Percentiles rank a stretch among this genome's conserved stretches.
Evolutionary conservation across 169 alveolate genomes (phyloP).

Genomic region (Plasmodium falciparum): DNA sequence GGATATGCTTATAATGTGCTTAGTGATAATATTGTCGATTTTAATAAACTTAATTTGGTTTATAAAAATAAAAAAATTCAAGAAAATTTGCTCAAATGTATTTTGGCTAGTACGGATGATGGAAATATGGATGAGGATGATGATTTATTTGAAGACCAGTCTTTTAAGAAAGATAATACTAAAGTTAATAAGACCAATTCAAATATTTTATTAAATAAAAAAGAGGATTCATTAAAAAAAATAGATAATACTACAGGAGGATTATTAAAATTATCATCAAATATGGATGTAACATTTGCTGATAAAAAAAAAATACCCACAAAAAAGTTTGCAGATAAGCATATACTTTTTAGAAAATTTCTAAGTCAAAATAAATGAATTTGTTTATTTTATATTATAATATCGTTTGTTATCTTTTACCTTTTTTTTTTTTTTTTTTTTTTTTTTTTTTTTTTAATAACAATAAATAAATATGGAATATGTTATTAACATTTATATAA

Average conservation of each 20-base stretch:
- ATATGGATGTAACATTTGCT: slow-evolving; percentile 68
- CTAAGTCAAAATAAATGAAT: slow-evolving; percentile 43
- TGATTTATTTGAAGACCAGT: slow-evolving; percentile 72
- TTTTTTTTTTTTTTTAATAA: too few species aligned
- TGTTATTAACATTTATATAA: too few species aligned
- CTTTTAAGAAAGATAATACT: slow-evolving; percentile 34
- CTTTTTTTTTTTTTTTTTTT: too few species aligned
- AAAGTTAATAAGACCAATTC: slow-evolving; percentile 24
- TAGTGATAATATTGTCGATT: slow-evolving; percentile 83
- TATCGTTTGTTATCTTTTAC: too few species aligned
- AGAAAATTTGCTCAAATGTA: slow-evolving; percentile 83
- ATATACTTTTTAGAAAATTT: slow-evolving; percentile 70
- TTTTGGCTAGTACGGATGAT: slow-evolving; percentile 81
- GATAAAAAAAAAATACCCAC: slow-evolving; percentile 67
- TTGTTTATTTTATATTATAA: neutral
- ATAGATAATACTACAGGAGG: slow-evolving; percentile 64
- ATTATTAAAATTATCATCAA: slow-evolving; percentile 72
- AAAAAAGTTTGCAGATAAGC: slow-evolving; percentile 73
- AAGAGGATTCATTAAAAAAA: slow-evolving; percentile 45
- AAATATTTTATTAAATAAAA: slow-evolving; percentile 8
- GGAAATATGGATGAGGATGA: slow-evolving; percentile 85
- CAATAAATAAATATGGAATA: too few species aligned
- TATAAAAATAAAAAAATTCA: slow-evolving; percentile 80
- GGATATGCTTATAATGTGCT: slow-evolving; percentile 87
- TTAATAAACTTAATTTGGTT: slow-evolving; percentile 80